Conservation (phyloP, 805 yeast species). For the Groenewaldozyma salmanticensis region DNA sequence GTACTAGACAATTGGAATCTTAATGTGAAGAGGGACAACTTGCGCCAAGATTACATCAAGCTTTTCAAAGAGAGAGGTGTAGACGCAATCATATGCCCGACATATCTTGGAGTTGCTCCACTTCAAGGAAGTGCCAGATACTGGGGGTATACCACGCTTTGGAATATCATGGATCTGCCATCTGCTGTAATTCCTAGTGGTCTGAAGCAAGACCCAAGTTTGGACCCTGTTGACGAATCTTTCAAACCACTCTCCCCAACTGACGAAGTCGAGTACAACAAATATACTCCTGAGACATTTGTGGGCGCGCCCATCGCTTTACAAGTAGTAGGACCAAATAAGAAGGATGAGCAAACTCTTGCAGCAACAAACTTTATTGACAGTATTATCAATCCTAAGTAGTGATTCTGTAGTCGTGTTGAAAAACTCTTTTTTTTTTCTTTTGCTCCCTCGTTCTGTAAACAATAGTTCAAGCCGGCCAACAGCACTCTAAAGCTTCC, state of each 20-base stretch:
- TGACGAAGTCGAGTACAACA: not conserved
- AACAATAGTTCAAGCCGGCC: no score
- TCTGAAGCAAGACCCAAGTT: constrained; percentile 3
- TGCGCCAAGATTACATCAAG: not conserved
- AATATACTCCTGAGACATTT: constrained; percentile 34
- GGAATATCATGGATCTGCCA: constrained; percentile 12
- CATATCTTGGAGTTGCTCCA: not conserved
- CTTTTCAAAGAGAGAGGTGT: not conserved
- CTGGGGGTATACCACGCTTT: constrained; percentile 9
- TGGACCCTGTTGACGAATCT: not conserved
- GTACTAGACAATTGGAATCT: not conserved
- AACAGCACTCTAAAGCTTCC: no score
- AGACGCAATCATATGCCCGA: not conserved
- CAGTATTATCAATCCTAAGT: no score
- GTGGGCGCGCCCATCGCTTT: constrained; percentile 46
- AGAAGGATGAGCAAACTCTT: constrained; percentile 39
- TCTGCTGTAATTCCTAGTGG: constrained; percentile 8
- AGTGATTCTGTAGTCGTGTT: no score
- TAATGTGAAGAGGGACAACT: not conserved
- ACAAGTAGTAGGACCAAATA: constrained; percentile 47
- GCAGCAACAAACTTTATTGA: not conserved
- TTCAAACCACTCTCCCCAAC: not conserved
- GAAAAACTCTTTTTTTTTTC: no score
- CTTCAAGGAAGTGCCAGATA: not conserved
- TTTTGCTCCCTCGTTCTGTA: no score